Evolutionary conservation across 2,329 filamentous ascomycete genomes (phyloP).

Genomic region (Sarocladium brachiariae): DNA sequence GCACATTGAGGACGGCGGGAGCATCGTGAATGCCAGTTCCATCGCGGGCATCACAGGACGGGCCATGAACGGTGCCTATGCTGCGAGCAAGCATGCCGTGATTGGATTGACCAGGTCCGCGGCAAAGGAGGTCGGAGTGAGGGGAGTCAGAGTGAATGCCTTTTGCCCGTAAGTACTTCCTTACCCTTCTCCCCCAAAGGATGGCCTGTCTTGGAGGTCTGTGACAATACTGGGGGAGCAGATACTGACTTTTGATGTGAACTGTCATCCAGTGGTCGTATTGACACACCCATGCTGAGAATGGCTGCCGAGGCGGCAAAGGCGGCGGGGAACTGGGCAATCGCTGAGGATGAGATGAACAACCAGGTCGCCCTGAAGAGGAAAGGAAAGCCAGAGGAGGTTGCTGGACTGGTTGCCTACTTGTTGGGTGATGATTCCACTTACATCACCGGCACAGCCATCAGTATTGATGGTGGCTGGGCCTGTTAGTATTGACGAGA

Average conservation of each 20-base stretch:
- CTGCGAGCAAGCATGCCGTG: slow-evolving; percentile 25
- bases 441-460: slow-evolving; percentile 19
- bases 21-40: slow-evolving; percentile 40
- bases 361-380: slow-evolving; percentile 17
- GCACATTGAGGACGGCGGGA: slow-evolving; percentile 30
- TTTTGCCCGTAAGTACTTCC: slow-evolving; percentile 23
- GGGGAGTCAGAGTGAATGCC: slow-evolving; percentile 21
- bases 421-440: slow-evolving; percentile 21
- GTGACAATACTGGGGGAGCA: too few relatives aligned
- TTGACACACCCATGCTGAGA: slow-evolving; percentile 24
- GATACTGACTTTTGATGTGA: background rate
- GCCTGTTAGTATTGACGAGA: slow-evolving; percentile 15
- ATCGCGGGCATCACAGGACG: slow-evolving; percentile 33
- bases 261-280: slow-evolving; percentile 16
- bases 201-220: too few relatives aligned
- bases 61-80: slow-evolving; percentile 22
- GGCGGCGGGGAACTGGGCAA: slow-evolving; percentile 8
- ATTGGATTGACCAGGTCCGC: slow-evolving; percentile 22
- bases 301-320: slow-evolving; percentile 13
- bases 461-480: slow-evolving; percentile 23
- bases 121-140: slow-evolving; percentile 22
- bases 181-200: too few relatives aligned
- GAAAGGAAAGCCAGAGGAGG: slow-evolving; percentile 19
- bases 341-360: slow-evolving; percentile 13
- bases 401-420: slow-evolving; percentile 21